Evolutionary conservation across 1,284 basidiomycete species (phyloP), one percentile per base, ranked within the genome.

Genomic region (Pseudozyma hubeiensis): DNA sequence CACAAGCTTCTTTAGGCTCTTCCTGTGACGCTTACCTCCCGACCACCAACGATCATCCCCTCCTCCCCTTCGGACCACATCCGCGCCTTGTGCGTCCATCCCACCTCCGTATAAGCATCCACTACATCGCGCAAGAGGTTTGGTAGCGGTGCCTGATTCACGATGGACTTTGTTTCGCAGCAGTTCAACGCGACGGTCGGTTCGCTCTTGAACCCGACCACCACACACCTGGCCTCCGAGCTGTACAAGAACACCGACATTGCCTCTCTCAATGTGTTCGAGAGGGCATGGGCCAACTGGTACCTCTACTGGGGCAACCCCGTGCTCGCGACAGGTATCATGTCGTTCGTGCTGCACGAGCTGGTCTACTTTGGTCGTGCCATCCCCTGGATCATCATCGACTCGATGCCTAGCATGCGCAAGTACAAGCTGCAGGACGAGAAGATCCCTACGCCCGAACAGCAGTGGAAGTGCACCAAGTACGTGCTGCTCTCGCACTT

Each of bases 391-490:
- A 91, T 98, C 81, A 92, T 97, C 85, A 91, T 98, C 85, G 97
- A 98, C 86, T 87, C 90, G 4, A 94, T 94, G 53, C 94, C 94
- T 0, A 96, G 93, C 87, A 97, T 98, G 87, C 90, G 90, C 66
- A 89, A 90, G 86, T 98, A 93, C 93, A 99, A 99, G 86, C 87
- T 99, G 5, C 96, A 99, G 66, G 81, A 88, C 84, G 83, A 84
- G 80, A 97, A 97, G 86, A 83, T 93, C 0, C 92, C 94, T 4
- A 90, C 93, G 1, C 77, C 89, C 0, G 86, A 87, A 63, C 93
- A 97, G 84, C 94, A 98, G 85, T 97, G 94, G 94, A 91, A 93
- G 73, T 97, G 94, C 87, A 97, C 94, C 39, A 96, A 94, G 86
- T 90, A 91, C 80, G 96, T 99, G 33, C 88, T 99, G 7, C 90